Percentiles rank a stretch among this genome's conserved stretches.
phyloP scores from a whole-genome alignment of 169 alveolate species.

The Eimeria zaria region DNA sequence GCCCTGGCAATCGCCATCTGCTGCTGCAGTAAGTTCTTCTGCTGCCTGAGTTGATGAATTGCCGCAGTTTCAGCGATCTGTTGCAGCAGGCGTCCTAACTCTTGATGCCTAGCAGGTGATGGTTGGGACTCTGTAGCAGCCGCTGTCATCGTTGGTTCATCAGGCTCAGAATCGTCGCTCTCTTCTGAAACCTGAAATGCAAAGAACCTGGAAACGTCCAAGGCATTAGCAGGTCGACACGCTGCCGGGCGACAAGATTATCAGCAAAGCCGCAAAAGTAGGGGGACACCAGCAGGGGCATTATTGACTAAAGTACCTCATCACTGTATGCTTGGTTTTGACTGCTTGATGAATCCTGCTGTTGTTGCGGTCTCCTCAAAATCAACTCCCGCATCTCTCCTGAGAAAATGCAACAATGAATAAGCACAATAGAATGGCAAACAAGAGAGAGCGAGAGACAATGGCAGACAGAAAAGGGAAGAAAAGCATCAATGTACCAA shows the following conservation, averaged over 20 bases:
- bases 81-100: conserved; percentile 22
- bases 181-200: conserved; percentile 45
- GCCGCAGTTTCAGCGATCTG: conserved; percentile 25
- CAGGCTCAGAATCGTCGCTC: conserved; percentile 59
- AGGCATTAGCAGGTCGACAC: neutral
- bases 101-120: conserved; percentile 12
- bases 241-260: neutral
- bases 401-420: neutral
- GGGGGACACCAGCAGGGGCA: neutral
- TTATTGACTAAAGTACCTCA: neutral
- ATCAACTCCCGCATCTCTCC: conserved; percentile 91
- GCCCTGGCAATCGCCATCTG: conserved; percentile 45
- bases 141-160: neutral
- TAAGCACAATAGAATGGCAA: neutral
- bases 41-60: conserved; percentile 18
- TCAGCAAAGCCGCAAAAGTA: neutral
- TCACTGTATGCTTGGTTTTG: conserved; percentile 1
- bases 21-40: conserved; percentile 13
- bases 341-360: conserved; percentile 75
- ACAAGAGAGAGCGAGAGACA: neutral
- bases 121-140: conserved; percentile 19
- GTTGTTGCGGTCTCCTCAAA: conserved; percentile 87
- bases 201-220: neutral
- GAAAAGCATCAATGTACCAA: neutral
- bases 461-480: neutral